Conservation (phyloP, 345 rosid species). For the Eucalyptus sp. region DNA sequence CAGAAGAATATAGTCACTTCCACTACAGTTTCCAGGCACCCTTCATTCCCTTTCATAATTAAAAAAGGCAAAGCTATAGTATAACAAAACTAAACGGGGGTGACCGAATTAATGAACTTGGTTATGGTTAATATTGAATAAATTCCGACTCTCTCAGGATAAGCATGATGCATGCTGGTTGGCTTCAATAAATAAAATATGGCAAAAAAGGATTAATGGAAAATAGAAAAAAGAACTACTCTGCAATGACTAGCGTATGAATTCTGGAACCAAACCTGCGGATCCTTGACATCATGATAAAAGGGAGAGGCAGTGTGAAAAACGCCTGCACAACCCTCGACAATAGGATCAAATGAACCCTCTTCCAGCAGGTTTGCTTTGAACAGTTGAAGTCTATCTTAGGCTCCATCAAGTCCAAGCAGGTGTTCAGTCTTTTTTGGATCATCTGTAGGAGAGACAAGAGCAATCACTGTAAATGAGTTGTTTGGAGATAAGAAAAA, state of each 20-base stretch:
- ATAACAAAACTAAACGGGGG: no score
- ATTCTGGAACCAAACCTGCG: conserved; percentile 38
- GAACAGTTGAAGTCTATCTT: conserved; percentile 59
- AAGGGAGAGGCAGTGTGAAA: conserved; percentile 91
- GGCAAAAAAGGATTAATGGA: not conserved
- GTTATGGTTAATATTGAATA: not conserved
- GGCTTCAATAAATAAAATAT: not conserved
- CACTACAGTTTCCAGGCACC: not conserved
- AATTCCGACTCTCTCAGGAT: not conserved
- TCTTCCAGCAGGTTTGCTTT: conserved; percentile 75
- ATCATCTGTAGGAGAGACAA: conserved; percentile 29
- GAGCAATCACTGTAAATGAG: not conserved
- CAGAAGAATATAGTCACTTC: not conserved
- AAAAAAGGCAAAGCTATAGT: no score
- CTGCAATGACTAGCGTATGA: not conserved
- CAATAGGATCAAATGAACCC: conserved; percentile 61
- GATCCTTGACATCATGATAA: conserved; percentile 62
- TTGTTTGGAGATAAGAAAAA: not conserved
- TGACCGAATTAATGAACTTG: not conserved
- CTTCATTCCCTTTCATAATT: not conserved
- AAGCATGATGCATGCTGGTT: not conserved
- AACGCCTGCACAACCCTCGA: conserved; percentile 71
- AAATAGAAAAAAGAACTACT: not conserved
- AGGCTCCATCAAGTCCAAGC: conserved; percentile 57
- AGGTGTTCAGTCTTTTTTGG: conserved; percentile 63